A percentile compares a stretch with the other conserved stretches of the same genome.
Conservation (phyloP, 345 rosid species). For the Eucalyptus sp. region DNA sequence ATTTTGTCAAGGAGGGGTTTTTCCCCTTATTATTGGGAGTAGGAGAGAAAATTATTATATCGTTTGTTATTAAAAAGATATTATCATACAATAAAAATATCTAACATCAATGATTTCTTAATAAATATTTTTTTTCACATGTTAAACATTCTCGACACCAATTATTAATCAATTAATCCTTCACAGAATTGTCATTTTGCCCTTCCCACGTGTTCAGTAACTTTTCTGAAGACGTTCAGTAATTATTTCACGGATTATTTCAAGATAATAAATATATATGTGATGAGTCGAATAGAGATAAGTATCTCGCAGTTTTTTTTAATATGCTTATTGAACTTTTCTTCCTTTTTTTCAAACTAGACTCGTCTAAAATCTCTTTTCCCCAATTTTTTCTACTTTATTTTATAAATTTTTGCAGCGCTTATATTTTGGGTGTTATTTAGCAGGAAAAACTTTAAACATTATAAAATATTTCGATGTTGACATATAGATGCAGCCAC, state of each 20-base stretch:
- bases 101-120: fast-evolving
- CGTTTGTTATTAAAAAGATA: fast-evolving
- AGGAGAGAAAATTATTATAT: neutral
- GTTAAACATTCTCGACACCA: fast-evolving
- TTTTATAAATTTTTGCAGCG: neutral
- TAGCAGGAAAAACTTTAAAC: neutral
- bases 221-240: fast-evolving
- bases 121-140: neutral
- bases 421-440: neutral
- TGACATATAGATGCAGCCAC: neutral
- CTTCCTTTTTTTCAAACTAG: neutral
- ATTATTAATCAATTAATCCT: neutral
- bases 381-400: neutral
- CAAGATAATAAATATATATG: neutral
- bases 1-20: fast-evolving
- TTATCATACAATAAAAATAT: neutral
- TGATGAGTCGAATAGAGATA: neutral
- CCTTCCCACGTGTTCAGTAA: neutral
- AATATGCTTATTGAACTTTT: neutral
- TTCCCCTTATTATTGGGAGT: neutral
- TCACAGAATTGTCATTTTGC: fast-evolving
- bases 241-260: neutral
- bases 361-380: neutral
- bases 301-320: neutral
- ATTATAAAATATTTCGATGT: neutral